Conservation (phyloP, 176 grass and related monocot species). For the Aegilops sharonensis region DNA sequence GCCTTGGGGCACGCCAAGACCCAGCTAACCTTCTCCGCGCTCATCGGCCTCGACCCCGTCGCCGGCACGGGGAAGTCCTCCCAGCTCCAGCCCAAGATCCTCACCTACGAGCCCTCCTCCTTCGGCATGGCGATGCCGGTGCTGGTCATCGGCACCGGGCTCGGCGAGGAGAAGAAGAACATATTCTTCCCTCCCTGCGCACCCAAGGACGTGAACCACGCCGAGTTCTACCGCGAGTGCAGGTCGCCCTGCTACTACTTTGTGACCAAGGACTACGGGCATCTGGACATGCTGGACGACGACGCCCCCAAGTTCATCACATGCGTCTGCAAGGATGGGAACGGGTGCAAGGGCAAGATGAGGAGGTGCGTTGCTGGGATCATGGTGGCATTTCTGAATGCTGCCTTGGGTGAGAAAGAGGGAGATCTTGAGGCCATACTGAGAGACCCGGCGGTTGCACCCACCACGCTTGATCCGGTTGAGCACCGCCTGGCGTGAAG, state of each 20-base stretch:
- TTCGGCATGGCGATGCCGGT: slow-evolving; percentile 32
- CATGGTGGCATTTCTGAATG: slow-evolving; percentile 47
- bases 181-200: slow-evolving; percentile 43
- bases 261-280: slow-evolving; percentile 54
- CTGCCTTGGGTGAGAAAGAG: slow-evolving; percentile 18
- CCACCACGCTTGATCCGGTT: slow-evolving; percentile 38
- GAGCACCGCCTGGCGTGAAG: slow-evolving; percentile 11
- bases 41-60: slow-evolving; percentile 61
- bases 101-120: slow-evolving; percentile 48
- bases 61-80: slow-evolving; percentile 7
- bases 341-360: slow-evolving; percentile 47
- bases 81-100: slow-evolving; percentile 40
- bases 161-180: slow-evolving; percentile 47
- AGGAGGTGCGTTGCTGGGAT: slow-evolving; percentile 48
- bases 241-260: slow-evolving; percentile 54
- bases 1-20: slow-evolving; percentile 41
- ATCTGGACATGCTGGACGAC: slow-evolving; percentile 59
- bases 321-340: slow-evolving; percentile 51
- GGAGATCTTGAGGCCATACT: slow-evolving; percentile 40
- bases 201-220: slow-evolving; percentile 49
- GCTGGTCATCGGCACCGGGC: slow-evolving; percentile 52
- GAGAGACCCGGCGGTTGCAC: slow-evolving; percentile 34
- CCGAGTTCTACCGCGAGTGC: slow-evolving; percentile 56
- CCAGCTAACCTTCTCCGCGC: slow-evolving; percentile 28
- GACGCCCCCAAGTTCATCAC: slow-evolving; percentile 35